Conservation (phyloP, 768 basidiomycete species). For the Russula sp. region DNA sequence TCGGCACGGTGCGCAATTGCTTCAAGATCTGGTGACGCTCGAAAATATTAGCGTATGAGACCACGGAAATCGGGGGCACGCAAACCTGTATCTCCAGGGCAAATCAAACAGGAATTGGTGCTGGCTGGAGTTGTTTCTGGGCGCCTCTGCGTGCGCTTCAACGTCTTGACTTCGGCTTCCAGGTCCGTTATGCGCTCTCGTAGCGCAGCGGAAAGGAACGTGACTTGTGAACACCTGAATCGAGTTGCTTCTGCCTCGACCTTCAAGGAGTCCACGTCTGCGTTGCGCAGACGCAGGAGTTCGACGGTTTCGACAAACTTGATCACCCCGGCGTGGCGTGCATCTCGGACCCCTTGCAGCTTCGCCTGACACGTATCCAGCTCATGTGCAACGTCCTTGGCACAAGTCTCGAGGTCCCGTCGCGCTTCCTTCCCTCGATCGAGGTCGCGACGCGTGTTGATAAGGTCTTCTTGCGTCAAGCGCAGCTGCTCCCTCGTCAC, state of each 20-base stretch:
- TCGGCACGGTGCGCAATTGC: not conserved
- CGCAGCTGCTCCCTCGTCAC: not conserved
- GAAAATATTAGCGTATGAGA: not conserved
- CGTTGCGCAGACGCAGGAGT: not conserved
- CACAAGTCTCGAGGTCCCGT: not conserved
- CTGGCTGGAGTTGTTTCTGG: not conserved
- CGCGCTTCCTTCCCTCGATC: not conserved
- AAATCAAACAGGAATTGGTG: not conserved
- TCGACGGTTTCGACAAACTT: not conserved
- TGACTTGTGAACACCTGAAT: not conserved
- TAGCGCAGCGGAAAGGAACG: not conserved
- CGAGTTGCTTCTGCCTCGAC: not conserved
- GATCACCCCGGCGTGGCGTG: not conserved
- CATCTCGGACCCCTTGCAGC: not conserved
- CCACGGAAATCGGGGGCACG: not conserved
- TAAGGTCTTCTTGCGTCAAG: not conserved
- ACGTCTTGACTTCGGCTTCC: slow-evolving; percentile 5
- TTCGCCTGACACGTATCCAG: not conserved
- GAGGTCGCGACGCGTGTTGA: not conserved
- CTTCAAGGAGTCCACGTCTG: slow-evolving; percentile 2
- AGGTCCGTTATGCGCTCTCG: not conserved
- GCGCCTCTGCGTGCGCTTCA: not conserved
- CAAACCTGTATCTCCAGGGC: not conserved
- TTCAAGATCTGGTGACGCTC: not conserved
- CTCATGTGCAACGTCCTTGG: not conserved